Evolutionary conservation across 2,329 filamentous ascomycete species (phyloP).

Genomic region (Beauveria sp.): DNA sequence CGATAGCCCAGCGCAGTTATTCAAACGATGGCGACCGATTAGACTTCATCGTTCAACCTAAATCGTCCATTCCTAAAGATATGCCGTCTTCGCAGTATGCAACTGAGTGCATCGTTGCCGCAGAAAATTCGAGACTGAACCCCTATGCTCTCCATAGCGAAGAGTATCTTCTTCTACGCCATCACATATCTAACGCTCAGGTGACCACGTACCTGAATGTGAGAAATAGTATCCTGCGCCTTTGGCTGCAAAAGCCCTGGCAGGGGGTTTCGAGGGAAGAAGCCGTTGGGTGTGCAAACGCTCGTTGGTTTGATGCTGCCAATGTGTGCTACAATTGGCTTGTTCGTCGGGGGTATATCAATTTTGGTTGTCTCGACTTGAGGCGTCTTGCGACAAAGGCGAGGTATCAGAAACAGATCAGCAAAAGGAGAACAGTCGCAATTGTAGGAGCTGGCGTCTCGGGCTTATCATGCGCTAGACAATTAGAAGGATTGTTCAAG

Average conservation of each 20-base stretch:
- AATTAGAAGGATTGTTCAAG: constrained; percentile 76
- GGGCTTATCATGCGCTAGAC: constrained; percentile 83
- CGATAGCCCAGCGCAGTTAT: constrained; percentile 14
- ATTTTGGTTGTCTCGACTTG: constrained; percentile 85
- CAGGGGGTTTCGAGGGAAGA: constrained; percentile 75
- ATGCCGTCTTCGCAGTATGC: constrained; percentile 72
- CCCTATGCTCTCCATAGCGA: constrained; percentile 80
- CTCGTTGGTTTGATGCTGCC: constrained; percentile 81
- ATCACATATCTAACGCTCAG: constrained; percentile 78
- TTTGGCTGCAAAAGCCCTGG: constrained; percentile 84
- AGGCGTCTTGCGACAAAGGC: constrained; percentile 38
- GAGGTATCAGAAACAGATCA: constrained; percentile 24
- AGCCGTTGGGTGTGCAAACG: constrained; percentile 83
- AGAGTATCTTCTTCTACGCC: constrained; percentile 73
- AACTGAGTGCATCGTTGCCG: constrained; percentile 82
- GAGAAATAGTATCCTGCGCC: constrained; percentile 80
- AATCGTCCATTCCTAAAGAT: constrained; percentile 74
- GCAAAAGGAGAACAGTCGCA: constrained; percentile 61
- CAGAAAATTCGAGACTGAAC: constrained; percentile 80
- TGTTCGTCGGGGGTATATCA: constrained; percentile 84
- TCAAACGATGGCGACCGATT: constrained; percentile 26
- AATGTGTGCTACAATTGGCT: constrained; percentile 91
- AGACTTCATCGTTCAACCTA: constrained; percentile 57
- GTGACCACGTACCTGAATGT: constrained; percentile 96
- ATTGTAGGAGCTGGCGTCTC: constrained; percentile 93